A percentile compares a stretch with the other conserved stretches of the same genome.
These are phyloP conservation scores for Fusarium xylarioides DNA, from an alignment of 2,329 filamentous ascomycete species.

Conservation along the genomic window DNA sequence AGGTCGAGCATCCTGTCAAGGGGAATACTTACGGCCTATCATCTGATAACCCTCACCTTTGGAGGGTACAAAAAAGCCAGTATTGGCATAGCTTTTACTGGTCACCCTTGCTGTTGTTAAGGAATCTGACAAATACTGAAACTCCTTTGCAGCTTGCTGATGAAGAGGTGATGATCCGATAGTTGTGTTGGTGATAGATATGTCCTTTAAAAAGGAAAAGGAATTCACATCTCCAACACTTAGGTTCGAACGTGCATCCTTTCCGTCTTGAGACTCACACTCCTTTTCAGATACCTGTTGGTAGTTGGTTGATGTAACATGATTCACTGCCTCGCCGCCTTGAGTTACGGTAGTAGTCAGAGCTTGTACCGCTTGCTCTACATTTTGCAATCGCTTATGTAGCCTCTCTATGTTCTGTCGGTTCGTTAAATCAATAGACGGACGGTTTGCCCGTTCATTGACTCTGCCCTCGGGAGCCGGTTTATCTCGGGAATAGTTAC, in stretches of 20 bases:
- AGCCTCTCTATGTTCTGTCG: neutral
- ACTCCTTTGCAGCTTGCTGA: neutral
- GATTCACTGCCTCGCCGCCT: neutral
- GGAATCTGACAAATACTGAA: neutral
- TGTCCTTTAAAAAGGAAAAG: neutral
- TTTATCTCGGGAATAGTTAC: conserved; percentile 1
- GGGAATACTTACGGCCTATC: neutral
- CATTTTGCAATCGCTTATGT: neutral
- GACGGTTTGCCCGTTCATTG: too few species aligned
- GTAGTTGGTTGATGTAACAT: too few species aligned
- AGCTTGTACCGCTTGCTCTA: neutral
- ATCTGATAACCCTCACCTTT: neutral
- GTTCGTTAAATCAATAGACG: too few species aligned
- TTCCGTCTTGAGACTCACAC: too few species aligned
- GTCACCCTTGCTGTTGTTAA: neutral
- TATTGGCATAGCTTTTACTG: neutral
- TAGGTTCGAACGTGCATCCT: neutral
- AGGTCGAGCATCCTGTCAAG: rapidly evolving
- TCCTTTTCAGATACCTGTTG: too few species aligned
- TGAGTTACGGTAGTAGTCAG: neutral
- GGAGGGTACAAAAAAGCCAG: neutral
- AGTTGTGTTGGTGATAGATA: neutral
- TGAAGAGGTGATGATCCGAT: neutral
- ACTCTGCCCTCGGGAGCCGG: neutral
- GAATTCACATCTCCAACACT: neutral